Percentiles rank a stretch among this genome's conserved stretches.
Conservation (phyloP, 2,329 filamentous ascomycete species). For the Eurotiales sp. region DNA sequence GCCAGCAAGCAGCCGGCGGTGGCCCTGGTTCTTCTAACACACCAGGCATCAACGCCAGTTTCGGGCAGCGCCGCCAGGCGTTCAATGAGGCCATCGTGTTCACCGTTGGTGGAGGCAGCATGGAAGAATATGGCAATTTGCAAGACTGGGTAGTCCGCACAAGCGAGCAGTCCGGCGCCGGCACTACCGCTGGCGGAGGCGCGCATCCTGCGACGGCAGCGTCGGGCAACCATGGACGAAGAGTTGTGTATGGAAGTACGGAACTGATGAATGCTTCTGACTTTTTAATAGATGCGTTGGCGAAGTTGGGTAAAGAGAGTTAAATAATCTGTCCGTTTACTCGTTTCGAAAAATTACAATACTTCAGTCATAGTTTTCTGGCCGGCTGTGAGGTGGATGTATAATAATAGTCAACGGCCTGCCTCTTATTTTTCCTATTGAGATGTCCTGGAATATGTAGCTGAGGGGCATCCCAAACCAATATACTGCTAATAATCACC, state of each 20-base stretch:
- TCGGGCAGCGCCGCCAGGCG: conserved; percentile 84
- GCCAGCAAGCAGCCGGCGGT: conserved; percentile 44
- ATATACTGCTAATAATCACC: too few relatives aligned
- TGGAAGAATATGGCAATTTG: conserved; percentile 97
- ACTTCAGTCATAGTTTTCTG: background rate
- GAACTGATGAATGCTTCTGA: conserved; percentile 63
- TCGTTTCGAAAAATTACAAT: background rate
- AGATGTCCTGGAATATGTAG: too few relatives aligned
- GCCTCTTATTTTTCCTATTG: background rate
- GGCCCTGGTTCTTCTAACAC: conserved; percentile 41
- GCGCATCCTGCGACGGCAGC: conserved; percentile 11
- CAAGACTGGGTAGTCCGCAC: conserved; percentile 92
- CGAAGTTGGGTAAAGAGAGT: conserved; percentile 55
- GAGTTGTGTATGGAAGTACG: conserved; percentile 93
- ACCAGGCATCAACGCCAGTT: conserved; percentile 72
- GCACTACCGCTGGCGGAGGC: conserved; percentile 22
- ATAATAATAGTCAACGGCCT: conserved; percentile 8
- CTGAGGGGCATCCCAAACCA: too few relatives aligned
- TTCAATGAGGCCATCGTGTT: conserved; percentile 93
- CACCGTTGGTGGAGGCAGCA: conserved; percentile 90
- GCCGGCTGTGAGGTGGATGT: conserved; percentile 10
- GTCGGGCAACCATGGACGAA: conserved; percentile 59
- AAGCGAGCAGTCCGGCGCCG: conserved; percentile 50
- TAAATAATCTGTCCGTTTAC: conserved; percentile 18
- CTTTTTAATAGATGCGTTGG: conserved; percentile 57